Base-by-base conservation (phyloP, 1,139 yeast species). In the Hyphopichia buzzinii region DNA sequence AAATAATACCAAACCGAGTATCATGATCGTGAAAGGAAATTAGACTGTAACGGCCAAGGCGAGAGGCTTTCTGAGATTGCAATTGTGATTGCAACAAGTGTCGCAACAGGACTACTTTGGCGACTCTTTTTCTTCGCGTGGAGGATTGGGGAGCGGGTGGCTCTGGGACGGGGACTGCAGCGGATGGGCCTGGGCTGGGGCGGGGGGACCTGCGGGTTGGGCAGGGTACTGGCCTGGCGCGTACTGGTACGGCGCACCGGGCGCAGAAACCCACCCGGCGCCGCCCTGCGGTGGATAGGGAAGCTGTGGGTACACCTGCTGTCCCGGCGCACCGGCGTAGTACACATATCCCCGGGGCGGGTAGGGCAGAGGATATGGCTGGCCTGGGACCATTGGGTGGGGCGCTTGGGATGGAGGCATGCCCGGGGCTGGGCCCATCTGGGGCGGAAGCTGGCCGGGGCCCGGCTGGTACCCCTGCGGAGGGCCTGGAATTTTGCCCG, bases 51-150 rank as follows among this genome's bases (percentile, higher is more conserved):
- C 23, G 23, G 23, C 23, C 6, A n/a, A n/a, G n/a, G n/a, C n/a
- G n/a, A n/a, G n/a, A n/a, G n/a, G n/a, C n/a, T n/a, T n/a, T n/a
- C n/a, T n/a, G n/a, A n/a, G n/a, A n/a, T n/a, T n/a, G n/a, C n/a
- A n/a, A n/a, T n/a, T n/a, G n/a, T n/a, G n/a, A n/a, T n/a, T n/a
- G n/a, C n/a, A n/a, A n/a, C n/a, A n/a, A n/a, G n/a, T n/a, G 51
- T 31, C 45, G 47, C 13, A 39, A 36, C 11, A 31, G 40, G 25
- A 8, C 30, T 3, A 12, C 14, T 11, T 14, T 7, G 22, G 25
- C 30, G n/a, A n/a, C 25, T 2, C 30, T 7, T 15, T 14, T 4
- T 28, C n/a, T 10, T 19, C 12, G n/a, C 17, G 17, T 12, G 30
- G 30, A 19, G 23, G 23, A 6, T 19, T 6, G 10, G 23, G 23